Conservation (phyloP, 441 rosid genomes). For the Adansonia madagascariensis region DNA sequence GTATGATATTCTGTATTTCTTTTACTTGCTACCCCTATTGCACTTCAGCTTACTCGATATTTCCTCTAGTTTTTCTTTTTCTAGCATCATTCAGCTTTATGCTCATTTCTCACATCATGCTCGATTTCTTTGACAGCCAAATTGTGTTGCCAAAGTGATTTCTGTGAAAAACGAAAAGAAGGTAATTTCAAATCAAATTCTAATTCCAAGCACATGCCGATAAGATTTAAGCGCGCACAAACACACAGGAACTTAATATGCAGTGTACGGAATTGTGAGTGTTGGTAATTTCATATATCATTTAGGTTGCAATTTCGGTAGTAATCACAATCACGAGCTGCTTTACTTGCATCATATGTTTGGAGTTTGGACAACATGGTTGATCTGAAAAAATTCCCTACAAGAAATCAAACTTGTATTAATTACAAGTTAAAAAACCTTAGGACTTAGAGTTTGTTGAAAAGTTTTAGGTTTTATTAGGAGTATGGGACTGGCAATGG, state of each 20-base stretch:
- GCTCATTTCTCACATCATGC: slow-evolving; percentile 23
- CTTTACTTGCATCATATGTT: neutral
- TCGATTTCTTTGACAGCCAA: slow-evolving; percentile 49
- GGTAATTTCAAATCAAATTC: slow-evolving; percentile 39
- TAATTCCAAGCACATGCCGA: neutral
- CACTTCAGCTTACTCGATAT: neutral
- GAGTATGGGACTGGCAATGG: neutral
- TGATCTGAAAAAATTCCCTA: neutral
- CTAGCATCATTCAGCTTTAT: neutral
- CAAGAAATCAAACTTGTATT: neutral
- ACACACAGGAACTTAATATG: neutral
- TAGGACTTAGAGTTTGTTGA: neutral
- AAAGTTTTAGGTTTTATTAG: neutral
- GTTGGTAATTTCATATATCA: neutral
- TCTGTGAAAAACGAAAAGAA: slow-evolving; percentile 59
- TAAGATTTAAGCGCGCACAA: neutral
- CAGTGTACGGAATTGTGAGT: neutral
- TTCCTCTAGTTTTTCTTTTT: neutral
- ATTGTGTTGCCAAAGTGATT: slow-evolving; percentile 62
- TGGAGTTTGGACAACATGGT: neutral
- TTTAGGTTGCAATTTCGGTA: neutral
- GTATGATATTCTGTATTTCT: neutral
- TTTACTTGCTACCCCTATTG: neutral
- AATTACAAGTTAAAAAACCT: slow-evolving; percentile 5
- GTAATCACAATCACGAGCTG: slow-evolving; percentile 4